Percentiles rank a stretch among this genome's conserved stretches.
Conservation (phyloP, 1,139 yeast genomes). For the Saccharomycopsis hybrid region DNA sequence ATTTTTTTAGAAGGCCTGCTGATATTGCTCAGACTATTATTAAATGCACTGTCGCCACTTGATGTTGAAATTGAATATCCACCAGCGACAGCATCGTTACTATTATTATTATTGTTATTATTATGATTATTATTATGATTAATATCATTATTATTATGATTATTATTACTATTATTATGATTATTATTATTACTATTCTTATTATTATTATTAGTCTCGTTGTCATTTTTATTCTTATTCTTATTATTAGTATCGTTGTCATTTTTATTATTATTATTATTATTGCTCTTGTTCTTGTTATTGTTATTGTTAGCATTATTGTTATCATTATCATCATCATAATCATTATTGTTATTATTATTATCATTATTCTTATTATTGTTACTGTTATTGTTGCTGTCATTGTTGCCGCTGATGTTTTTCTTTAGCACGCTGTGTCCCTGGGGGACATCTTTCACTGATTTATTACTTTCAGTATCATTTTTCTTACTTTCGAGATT, state of each 20-base stretch:
- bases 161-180: too few relatives aligned
- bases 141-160: too few relatives aligned
- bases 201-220: too few relatives aligned
- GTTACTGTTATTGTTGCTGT: constrained; percentile 22
- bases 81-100: constrained; percentile 36
- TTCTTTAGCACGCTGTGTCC: too few relatives aligned
- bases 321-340: constrained; percentile 2
- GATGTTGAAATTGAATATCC: too few relatives aligned
- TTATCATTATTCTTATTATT: constrained; percentile 38
- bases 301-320: background rate
- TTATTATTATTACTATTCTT: background rate
- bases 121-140: too few relatives aligned
- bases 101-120: constrained; percentile 19
- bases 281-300: too few relatives aligned
- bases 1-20: background rate
- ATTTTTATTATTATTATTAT: too few relatives aligned
- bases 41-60: constrained; percentile 34
- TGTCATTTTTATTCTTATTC: too few relatives aligned
- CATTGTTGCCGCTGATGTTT: too few relatives aligned
- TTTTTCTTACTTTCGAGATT: background rate
- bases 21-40: constrained; percentile 1
- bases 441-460: background rate
- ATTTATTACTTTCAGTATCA: background rate
- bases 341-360: constrained; percentile 30
- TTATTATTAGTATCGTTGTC: too few relatives aligned